Percentiles rank a stretch among this genome's conserved stretches.
These are phyloP conservation scores for Thymus quinquecostatus DNA, from an alignment of 257 asterid species.

Conservation along the genomic window DNA sequence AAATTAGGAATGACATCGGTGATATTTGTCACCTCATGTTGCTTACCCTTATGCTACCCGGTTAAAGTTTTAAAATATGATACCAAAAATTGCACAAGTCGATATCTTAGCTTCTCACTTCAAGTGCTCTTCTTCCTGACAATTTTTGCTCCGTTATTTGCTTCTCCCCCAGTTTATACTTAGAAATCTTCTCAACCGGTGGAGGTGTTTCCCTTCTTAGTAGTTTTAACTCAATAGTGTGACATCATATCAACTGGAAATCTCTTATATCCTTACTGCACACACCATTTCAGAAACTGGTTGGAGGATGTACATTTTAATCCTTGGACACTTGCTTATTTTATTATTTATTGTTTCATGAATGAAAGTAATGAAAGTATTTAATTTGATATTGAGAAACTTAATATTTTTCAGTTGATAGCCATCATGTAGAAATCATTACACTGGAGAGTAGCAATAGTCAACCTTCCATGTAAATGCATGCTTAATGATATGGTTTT, in stretches of 20 bases:
- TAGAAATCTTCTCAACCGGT: neutral
- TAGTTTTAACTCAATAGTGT: slow-evolving; percentile 13
- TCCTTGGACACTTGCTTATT: slow-evolving; percentile 1
- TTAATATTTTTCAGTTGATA: neutral
- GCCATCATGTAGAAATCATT: slow-evolving; percentile 13
- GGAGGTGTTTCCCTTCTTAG: slow-evolving; percentile 9
- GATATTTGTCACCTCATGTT: slow-evolving; percentile 2
- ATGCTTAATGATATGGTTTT: slow-evolving; percentile 3
- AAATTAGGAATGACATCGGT: slow-evolving; percentile 9
- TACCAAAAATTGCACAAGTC: neutral
- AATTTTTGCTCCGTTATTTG: slow-evolving; percentile 10
- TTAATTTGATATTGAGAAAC: neutral
- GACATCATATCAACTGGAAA: slow-evolving; percentile 25
- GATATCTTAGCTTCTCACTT: neutral
- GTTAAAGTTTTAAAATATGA: slow-evolving; percentile 2
- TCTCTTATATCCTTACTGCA: slow-evolving; percentile 6
- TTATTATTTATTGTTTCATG: neutral
- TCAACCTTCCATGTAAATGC: neutral
- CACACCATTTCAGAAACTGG: neutral
- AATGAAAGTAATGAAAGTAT: slow-evolving; percentile 1
- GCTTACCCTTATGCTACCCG: slow-evolving; percentile 7
- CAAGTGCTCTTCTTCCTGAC: neutral
- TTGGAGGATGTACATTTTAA: slow-evolving; percentile 2
- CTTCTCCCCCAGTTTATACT: slow-evolving; percentile 15
- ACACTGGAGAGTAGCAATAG: neutral